Evolutionary conservation across 2,329 filamentous ascomycete genomes (phyloP).

Genomic region (Pseudovirgaria hyperparasitica): DNA sequence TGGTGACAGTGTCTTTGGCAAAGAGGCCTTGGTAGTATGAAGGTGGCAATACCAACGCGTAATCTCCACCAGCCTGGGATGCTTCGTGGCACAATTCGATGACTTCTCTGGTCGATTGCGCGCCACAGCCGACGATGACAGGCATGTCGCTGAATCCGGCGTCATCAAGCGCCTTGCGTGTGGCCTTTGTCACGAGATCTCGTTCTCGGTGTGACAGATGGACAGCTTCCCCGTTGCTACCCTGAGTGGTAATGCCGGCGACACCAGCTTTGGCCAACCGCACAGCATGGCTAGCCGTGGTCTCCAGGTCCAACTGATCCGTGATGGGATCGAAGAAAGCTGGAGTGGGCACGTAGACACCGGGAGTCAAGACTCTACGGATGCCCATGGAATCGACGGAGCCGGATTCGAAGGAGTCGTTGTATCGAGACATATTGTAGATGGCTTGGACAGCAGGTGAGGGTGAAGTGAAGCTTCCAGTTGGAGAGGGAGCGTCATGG

Average conservation of each 20-base stretch:
- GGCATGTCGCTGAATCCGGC: conserved; percentile 54
- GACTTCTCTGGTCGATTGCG: conserved; percentile 61
- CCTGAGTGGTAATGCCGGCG: conserved; percentile 62
- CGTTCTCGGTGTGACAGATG: conserved; percentile 62
- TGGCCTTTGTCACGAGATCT: conserved; percentile 53
- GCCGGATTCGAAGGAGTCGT: conserved; percentile 23
- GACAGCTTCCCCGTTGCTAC: conserved; percentile 73
- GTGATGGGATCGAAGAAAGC: conserved; percentile 29
- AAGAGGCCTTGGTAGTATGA: conserved; percentile 63
- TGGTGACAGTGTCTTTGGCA: conserved; percentile 43
- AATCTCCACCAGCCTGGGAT: conserved; percentile 56
- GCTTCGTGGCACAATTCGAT: conserved; percentile 59
- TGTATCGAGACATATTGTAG: conserved; percentile 21
- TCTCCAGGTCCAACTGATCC: conserved; percentile 29
- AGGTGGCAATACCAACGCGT: conserved; percentile 62
- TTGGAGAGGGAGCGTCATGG: conserved; percentile 24
- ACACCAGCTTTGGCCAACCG: conserved; percentile 62
- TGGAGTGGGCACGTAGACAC: conserved; percentile 32
- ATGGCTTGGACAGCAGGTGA: conserved; percentile 20
- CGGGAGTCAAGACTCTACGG: conserved; percentile 22
- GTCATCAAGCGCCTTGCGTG: conserved; percentile 54
- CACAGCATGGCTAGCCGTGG: conserved; percentile 38
- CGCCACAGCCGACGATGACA: conserved; percentile 63
- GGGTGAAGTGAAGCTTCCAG: conserved; percentile 16
- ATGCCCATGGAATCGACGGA: conserved; percentile 23